Percentiles rank a stretch among this genome's conserved stretches.
These are phyloP conservation scores for Coemansia sp. DNA, from an alignment of 192 early-diverging fungal species.

Conservation along the genomic window DNA sequence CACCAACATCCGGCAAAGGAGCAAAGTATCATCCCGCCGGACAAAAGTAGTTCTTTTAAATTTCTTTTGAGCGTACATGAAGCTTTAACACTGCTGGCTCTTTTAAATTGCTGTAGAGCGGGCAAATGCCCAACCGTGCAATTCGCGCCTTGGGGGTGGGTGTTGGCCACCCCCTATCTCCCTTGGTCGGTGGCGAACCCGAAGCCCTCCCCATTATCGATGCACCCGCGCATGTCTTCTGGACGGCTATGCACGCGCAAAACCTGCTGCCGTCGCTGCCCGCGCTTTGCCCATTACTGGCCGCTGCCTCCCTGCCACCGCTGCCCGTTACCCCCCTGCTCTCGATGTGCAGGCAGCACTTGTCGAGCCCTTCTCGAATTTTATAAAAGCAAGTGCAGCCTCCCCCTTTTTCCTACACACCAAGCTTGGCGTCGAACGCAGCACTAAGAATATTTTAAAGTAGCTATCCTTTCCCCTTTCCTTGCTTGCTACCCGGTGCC, in stretches of 20 bases:
- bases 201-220: constrained; percentile 10
- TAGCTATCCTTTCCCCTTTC: background rate
- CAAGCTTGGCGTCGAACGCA: background rate
- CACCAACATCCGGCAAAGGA: background rate
- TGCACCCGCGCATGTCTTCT: constrained; percentile 3
- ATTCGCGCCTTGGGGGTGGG: constrained; percentile 11
- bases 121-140: background rate
- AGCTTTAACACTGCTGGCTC: background rate
- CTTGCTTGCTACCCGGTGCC: background rate
- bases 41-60: background rate
- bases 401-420: constrained; percentile 2
- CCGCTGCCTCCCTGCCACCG: background rate
- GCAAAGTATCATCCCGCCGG: background rate
- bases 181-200: constrained; percentile 29
- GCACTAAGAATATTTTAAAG: background rate
- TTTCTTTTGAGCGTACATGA: background rate
- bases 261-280: constrained; percentile 1
- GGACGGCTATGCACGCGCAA: background rate
- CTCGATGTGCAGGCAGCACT: background rate
- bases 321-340: too few species aligned
- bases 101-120: background rate
- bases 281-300: background rate
- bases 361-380: background rate
- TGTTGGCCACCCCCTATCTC: constrained; percentile 21
- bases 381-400: constrained; percentile 15